Percentiles rank a stretch among this genome's conserved stretches.
phyloP scores from a whole-genome alignment of 257 asterid species.

The Echites panduratus region DNA sequence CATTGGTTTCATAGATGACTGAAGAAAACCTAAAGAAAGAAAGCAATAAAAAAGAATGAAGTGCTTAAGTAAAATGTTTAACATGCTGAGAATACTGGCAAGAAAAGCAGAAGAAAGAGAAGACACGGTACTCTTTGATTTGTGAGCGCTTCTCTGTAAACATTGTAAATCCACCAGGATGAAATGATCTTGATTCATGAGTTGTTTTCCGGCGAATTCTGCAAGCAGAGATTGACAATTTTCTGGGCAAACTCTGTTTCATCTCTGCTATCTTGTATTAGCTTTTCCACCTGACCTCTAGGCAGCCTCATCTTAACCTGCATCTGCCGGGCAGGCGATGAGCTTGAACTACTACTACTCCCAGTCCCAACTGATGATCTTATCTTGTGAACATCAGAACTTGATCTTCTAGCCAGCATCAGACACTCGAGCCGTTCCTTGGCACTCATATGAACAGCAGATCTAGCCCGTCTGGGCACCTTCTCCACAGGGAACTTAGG shows the following conservation, averaged over 20 bases:
- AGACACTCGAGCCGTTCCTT: slow-evolving; percentile 47
- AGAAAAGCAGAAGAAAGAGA: not conserved
- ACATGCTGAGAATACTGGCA: not conserved
- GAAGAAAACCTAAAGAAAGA: too few species aligned
- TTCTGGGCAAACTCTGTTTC: slow-evolving; percentile 45
- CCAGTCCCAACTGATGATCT: too few species aligned
- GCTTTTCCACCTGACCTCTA: slow-evolving; percentile 36
- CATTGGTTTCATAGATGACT: too few species aligned
- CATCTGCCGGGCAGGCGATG: too few species aligned
- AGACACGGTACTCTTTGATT: not conserved
- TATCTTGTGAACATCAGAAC: slow-evolving; percentile 9
- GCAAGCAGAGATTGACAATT: slow-evolving; percentile 50
- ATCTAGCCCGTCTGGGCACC: slow-evolving; percentile 25
- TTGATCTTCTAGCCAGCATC: slow-evolving; percentile 38
- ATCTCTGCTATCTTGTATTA: slow-evolving; percentile 48
- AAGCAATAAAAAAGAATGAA: too few species aligned
- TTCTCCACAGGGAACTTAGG: slow-evolving; percentile 47
- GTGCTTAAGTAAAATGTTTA: not conserved
- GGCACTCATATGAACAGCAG: slow-evolving; percentile 33
- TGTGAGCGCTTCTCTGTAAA: not conserved
- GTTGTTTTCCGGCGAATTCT: slow-evolving; percentile 14
- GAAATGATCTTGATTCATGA: not conserved
- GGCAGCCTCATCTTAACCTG: slow-evolving; percentile 67
- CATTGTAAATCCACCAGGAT: not conserved
- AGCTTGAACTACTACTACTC: too few species aligned